Percentiles rank a stretch among this genome's conserved stretches.
Evolutionary conservation across 2,329 filamentous ascomycete species (phyloP).

Genomic region (Stagonosporopsis cucurbitacearum): DNA sequence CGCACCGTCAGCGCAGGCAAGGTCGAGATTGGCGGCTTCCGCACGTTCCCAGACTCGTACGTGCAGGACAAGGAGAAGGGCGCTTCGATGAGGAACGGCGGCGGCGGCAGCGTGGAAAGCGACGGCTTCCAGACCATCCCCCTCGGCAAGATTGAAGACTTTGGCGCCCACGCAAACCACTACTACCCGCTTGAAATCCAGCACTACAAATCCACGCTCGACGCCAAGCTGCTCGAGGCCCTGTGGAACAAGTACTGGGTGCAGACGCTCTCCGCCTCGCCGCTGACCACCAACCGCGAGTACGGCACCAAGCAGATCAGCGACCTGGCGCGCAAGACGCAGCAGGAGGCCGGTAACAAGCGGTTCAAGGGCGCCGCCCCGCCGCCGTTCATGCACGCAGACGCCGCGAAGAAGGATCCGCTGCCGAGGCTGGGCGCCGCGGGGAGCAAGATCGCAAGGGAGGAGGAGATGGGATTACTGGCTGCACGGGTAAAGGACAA

Average conservation of each 20-base stretch:
- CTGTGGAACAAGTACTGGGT: slow-evolving; percentile 99
- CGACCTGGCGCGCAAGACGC: slow-evolving; percentile 84
- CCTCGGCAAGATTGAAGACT: slow-evolving; percentile 92
- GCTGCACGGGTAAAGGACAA: slow-evolving; percentile 68
- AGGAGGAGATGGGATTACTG: slow-evolving; percentile 68
- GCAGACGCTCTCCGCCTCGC: slow-evolving; percentile 89
- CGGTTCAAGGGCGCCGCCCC: slow-evolving; percentile 34
- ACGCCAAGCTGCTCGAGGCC: slow-evolving; percentile 82
- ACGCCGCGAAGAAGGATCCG: slow-evolving; percentile 46
- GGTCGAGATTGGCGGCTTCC: slow-evolving; percentile 96
- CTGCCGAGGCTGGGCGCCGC: slow-evolving; percentile 67
- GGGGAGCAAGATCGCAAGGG: slow-evolving; percentile 66
- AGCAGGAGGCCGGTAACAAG: slow-evolving; percentile 63
- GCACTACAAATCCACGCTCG: slow-evolving; percentile 92
- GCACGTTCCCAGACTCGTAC: slow-evolving; percentile 82
- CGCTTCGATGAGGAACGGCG: slow-evolving; percentile 32
- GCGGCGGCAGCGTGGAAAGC: slow-evolving; percentile 51
- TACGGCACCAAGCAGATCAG: slow-evolving; percentile 91
- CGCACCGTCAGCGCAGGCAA: slow-evolving; percentile 93
- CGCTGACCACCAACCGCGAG: slow-evolving; percentile 89
- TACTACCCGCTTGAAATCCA: slow-evolving; percentile 94
- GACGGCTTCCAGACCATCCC: slow-evolving; percentile 81
- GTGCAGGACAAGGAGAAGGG: slow-evolving; percentile 52
- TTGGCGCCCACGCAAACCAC: slow-evolving; percentile 86
- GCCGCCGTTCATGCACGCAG: slow-evolving; percentile 19